phyloP scores from a whole-genome alignment of 2,329 filamentous ascomycete species.

The Proliferodiscus dingleyae region DNA sequence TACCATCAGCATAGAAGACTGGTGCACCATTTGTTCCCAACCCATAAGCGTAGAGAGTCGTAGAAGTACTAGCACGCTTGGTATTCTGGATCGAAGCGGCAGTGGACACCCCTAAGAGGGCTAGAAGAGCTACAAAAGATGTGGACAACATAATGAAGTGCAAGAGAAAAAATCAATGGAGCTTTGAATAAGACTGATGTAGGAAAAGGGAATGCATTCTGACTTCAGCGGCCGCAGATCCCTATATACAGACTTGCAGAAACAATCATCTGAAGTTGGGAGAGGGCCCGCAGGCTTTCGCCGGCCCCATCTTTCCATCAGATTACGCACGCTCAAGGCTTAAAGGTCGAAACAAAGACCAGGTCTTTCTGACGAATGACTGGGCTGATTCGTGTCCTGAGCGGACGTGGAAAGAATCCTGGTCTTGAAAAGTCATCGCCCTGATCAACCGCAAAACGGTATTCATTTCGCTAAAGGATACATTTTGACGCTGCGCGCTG shows the following conservation, averaged over 20 bases:
- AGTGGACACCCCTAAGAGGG: constrained; percentile 4
- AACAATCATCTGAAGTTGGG: not conserved
- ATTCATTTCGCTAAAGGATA: too few relatives aligned
- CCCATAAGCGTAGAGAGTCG: constrained; percentile 31
- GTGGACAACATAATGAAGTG: constrained; percentile 14
- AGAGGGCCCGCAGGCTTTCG: not conserved
- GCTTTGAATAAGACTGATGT: too few relatives aligned
- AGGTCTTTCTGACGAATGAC: not conserved
- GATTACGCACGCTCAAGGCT: too few relatives aligned
- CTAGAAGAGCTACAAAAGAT: constrained; percentile 7
- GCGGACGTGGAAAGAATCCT: too few relatives aligned
- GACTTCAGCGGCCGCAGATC: not conserved
- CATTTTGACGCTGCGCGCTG: too few relatives aligned
- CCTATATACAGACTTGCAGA: not conserved
- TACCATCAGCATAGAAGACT: constrained; percentile 33
- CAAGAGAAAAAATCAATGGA: constrained; percentile 3
- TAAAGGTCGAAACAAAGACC: too few relatives aligned
- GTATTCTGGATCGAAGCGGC: constrained; percentile 5
- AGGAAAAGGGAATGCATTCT: not conserved
- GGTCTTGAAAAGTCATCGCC: too few relatives aligned
- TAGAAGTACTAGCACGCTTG: constrained; percentile 3
- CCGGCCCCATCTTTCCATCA: not conserved
- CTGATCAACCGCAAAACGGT: too few relatives aligned
- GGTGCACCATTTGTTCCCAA: constrained; percentile 25
- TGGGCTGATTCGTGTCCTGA: too few relatives aligned